Percentiles rank a stretch among this genome's conserved stretches.
phyloP scores from a whole-genome alignment of 2,329 filamentous ascomycete genomes.

The Fusarium phyllophilum region DNA sequence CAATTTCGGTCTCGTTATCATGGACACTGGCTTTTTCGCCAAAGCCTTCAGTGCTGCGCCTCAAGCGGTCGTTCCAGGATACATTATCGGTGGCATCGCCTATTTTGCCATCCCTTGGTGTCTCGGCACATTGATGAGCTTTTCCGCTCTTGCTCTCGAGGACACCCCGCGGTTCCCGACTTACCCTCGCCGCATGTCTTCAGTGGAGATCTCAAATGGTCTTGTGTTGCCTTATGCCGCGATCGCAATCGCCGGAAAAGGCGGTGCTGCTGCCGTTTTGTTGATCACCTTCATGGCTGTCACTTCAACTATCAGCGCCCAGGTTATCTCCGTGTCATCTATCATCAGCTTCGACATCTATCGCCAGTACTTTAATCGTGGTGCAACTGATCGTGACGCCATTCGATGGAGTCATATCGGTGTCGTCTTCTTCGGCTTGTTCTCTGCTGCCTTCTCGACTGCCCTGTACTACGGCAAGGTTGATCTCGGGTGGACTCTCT shows the following conservation, averaged over 20 bases:
- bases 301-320: constrained; percentile 65
- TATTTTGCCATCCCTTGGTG: constrained; percentile 66
- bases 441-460: constrained; percentile 62
- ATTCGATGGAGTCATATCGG: constrained; percentile 64
- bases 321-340: constrained; percentile 63
- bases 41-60: constrained; percentile 62
- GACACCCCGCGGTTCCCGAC: constrained; percentile 62
- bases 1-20: constrained; percentile 64
- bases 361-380: constrained; percentile 58
- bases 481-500: constrained; percentile 64
- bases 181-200: constrained; percentile 64
- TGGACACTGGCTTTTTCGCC: constrained; percentile 65
- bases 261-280: constrained; percentile 74
- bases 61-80: constrained; percentile 60
- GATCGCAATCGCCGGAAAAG: constrained; percentile 74
- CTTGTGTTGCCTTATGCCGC: constrained; percentile 77
- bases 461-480: constrained; percentile 64
- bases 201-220: constrained; percentile 72
- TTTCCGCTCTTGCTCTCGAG: constrained; percentile 59
- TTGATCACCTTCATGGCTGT: constrained; percentile 81
- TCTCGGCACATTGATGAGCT: constrained; percentile 61
- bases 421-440: constrained; percentile 62
- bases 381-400: constrained; percentile 58
- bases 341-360: constrained; percentile 66
- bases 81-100: constrained; percentile 62